Conservation (phyloP, 495 filamentous ascomycete genomes). For the Penicillium riverlandense region DNA sequence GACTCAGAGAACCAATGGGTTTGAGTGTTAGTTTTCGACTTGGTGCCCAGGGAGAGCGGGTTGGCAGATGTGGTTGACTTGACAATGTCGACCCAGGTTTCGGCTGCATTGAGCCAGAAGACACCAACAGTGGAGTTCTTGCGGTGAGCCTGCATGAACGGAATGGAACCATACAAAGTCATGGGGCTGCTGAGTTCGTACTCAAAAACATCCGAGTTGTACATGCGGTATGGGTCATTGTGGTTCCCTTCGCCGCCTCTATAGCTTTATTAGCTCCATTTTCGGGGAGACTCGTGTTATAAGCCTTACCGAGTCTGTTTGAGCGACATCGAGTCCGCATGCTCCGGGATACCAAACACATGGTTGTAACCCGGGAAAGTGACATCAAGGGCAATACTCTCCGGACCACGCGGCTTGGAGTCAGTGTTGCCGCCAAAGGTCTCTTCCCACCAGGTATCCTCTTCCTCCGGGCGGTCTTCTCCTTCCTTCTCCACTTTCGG, state of each 20-base stretch:
- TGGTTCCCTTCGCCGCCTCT: constrained; percentile 78
- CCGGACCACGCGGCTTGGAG: constrained; percentile 81
- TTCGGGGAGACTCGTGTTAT: neutral
- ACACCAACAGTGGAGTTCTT: constrained; percentile 91
- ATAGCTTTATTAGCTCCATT: constrained; percentile 11
- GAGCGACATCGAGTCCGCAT: constrained; percentile 79
- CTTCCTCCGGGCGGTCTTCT: constrained; percentile 42
- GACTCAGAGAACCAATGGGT: constrained; percentile 97
- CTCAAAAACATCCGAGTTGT: constrained; percentile 96
- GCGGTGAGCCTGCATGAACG: constrained; percentile 93
- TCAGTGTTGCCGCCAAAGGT: constrained; percentile 91
- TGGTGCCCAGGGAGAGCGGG: constrained; percentile 65
- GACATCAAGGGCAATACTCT: constrained; percentile 86
- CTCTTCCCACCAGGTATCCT: constrained; percentile 92
- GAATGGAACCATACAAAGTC: constrained; percentile 96
- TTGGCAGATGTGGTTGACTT: constrained; percentile 72
- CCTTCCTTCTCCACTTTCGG: constrained; percentile 54
- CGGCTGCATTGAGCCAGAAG: constrained; percentile 97
- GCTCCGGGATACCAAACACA: constrained; percentile 92
- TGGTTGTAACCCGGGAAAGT: constrained; percentile 85
- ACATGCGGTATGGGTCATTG: constrained; percentile 86
- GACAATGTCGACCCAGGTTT: constrained; percentile 93
- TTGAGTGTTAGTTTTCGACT: constrained; percentile 63
- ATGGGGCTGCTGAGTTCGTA: constrained; percentile 95
- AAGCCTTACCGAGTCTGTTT: constrained; percentile 66